These are phyloP conservation scores for Xanthoconium separans DNA, from an alignment of 1,284 basidiomycete genomes.

Conservation along the genomic window DNA sequence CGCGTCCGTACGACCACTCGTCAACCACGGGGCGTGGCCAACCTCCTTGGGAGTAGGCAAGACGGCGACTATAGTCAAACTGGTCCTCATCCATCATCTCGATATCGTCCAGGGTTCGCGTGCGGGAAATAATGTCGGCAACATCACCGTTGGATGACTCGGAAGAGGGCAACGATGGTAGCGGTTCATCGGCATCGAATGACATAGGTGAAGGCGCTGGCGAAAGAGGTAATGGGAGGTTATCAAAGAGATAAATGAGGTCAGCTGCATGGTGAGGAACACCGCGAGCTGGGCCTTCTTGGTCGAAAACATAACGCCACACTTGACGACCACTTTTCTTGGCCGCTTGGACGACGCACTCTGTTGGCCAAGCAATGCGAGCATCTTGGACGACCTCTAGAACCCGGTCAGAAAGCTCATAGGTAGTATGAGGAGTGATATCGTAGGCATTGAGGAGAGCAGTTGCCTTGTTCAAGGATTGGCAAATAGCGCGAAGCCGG, in stretches of 20 bases:
- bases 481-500: slow-evolving; percentile 68
- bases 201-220: slow-evolving; percentile 36
- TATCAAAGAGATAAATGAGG: slow-evolving; percentile 75
- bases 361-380: slow-evolving; percentile 71
- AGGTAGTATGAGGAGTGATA: slow-evolving; percentile 55
- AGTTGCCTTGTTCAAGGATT: slow-evolving; percentile 60
- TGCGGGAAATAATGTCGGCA: slow-evolving; percentile 28
- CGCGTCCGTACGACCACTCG: slow-evolving; percentile 59
- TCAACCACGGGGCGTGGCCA: slow-evolving; percentile 59
- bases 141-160: slow-evolving; percentile 32
- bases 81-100: slow-evolving; percentile 29
- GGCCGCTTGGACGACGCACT: slow-evolving; percentile 53
- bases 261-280: slow-evolving; percentile 68
- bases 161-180: slow-evolving; percentile 33
- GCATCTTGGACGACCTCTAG: slow-evolving; percentile 72
- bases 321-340: slow-evolving; percentile 53
- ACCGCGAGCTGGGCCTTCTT: slow-evolving; percentile 63
- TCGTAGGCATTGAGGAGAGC: slow-evolving; percentile 67
- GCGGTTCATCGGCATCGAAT: slow-evolving; percentile 36
- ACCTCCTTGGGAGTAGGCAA: slow-evolving; percentile 29
- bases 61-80: slow-evolving; percentile 15
- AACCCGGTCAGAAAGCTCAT: slow-evolving; percentile 63
- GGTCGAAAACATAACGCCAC: slow-evolving; percentile 77
- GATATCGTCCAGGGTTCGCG: slow-evolving; percentile 27
- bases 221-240: slow-evolving; percentile 49